Conservation (phyloP, 768 basidiomycete species). For the Mycena filopes region DNA sequence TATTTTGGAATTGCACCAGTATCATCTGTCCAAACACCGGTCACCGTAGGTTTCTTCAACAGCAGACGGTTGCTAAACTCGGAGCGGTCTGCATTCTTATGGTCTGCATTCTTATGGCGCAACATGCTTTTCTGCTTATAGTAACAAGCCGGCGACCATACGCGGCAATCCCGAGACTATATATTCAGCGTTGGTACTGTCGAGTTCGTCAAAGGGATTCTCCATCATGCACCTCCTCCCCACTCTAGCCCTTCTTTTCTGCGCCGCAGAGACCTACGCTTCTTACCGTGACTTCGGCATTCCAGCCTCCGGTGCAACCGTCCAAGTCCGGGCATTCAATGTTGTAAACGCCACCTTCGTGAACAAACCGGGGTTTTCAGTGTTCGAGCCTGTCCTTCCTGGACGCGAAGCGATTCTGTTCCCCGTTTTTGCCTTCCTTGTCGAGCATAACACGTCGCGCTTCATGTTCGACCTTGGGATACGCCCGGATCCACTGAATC, state of each 20-base stretch:
- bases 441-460: conserved; percentile 15
- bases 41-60: no score
- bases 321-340: conserved; percentile 22
- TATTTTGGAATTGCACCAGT: no score
- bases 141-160: no score
- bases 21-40: no score
- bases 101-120: no score
- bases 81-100: no score
- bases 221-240: conserved; percentile 3
- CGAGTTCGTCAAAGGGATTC: no score
- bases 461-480: conserved; percentile 28
- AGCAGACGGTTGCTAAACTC: no score
- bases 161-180: no score
- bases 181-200: no score
- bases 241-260: conserved; percentile 2
- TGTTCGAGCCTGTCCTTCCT: not conserved
- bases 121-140: no score
- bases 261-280: not conserved
- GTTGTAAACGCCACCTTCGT: conserved; percentile 2
- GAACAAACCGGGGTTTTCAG: not conserved
- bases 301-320: conserved; percentile 16
- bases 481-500: conserved; percentile 10
- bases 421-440: conserved; percentile 17
- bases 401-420: not conserved
- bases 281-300: conserved; percentile 15